Percentiles rank a stretch among this genome's conserved stretches.
phyloP scores from a whole-genome alignment of 1,139 yeast genomes.

The Hyphopichia fennica region DNA sequence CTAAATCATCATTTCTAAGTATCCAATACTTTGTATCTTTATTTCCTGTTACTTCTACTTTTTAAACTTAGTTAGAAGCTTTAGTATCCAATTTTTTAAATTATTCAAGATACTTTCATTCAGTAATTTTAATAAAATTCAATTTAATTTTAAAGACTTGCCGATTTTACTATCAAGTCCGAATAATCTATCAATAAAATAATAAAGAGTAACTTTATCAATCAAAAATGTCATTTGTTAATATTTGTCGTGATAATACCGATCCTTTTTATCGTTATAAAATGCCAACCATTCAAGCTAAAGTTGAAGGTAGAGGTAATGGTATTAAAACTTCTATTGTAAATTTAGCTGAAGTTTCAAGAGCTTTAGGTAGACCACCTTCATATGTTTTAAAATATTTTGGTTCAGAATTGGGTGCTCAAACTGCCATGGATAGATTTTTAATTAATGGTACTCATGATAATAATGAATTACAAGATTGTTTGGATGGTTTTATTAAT shows the following conservation, averaged over 20 bases:
- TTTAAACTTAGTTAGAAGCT: background rate
- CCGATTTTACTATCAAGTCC: background rate
- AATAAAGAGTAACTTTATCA: background rate
- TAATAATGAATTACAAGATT: constrained; percentile 85
- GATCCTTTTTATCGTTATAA: constrained; percentile 99
- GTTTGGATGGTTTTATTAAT: constrained; percentile 88
- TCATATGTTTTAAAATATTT: constrained; percentile 89
- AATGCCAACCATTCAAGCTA: constrained; percentile 97
- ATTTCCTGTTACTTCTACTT: constrained; percentile 1
- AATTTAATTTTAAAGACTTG: background rate
- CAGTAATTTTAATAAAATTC: background rate
- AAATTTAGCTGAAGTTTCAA: constrained; percentile 88
- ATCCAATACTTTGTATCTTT: background rate
- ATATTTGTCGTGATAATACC: constrained; percentile 94
- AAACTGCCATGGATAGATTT: constrained; percentile 85
- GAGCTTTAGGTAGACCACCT: constrained; percentile 92
- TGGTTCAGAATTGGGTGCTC: constrained; percentile 97
- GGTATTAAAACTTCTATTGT: constrained; percentile 97
- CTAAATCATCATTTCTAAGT: too few relatives aligned
- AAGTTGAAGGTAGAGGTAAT: constrained; percentile 98
- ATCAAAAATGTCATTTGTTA: constrained; percentile 71
- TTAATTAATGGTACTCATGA: constrained; percentile 96
- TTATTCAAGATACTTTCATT: constrained; percentile 1
- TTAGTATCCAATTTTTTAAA: background rate
- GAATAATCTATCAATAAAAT: background rate